phyloP scores from a whole-genome alignment of 371 early-diverging fungal genomes.

The Cokeromyces recurvatus region DNA sequence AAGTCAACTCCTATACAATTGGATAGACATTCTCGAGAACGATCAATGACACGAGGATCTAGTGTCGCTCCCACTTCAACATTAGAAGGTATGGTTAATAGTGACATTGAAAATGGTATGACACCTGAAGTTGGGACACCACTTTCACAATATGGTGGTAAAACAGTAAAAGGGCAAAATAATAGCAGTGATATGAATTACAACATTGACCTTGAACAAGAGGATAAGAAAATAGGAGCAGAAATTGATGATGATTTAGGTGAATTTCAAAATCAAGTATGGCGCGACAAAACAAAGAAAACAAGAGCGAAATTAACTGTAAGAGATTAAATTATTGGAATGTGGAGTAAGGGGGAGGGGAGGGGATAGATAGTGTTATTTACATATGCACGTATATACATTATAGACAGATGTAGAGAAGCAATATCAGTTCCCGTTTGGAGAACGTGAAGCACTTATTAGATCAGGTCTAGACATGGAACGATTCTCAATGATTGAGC shows the following conservation, averaged over 20 bases:
- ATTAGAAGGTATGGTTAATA: not conserved
- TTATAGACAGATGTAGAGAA: constrained; percentile 42
- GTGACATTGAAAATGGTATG: constrained; percentile 2
- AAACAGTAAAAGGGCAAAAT: constrained; percentile 1
- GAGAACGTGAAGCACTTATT: constrained; percentile 45
- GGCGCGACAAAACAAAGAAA: constrained; percentile 61
- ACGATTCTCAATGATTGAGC: constrained; percentile 48
- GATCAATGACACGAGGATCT: constrained; percentile 20
- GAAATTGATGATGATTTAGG: constrained; percentile 48
- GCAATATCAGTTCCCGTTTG: constrained; percentile 51
- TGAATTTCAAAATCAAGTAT: constrained; percentile 51
- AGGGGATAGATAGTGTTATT: too few species aligned
- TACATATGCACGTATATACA: too few species aligned
- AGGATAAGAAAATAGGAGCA: constrained; percentile 39
- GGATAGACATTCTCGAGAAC: constrained; percentile 13
- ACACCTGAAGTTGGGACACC: constrained; percentile 10
- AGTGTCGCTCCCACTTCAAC: constrained; percentile 14
- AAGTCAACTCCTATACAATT: constrained; percentile 8
- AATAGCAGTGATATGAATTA: constrained; percentile 4
- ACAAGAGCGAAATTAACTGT: constrained; percentile 50
- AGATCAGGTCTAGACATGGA: constrained; percentile 54
- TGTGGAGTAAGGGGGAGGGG: too few species aligned
- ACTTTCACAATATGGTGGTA: constrained; percentile 19
- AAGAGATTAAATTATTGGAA: too few species aligned
- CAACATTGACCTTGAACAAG: constrained; percentile 26